Evolutionary conservation across 2,329 filamentous ascomycete species (phyloP).

Genomic region (Aspergillus quadricinctus): DNA sequence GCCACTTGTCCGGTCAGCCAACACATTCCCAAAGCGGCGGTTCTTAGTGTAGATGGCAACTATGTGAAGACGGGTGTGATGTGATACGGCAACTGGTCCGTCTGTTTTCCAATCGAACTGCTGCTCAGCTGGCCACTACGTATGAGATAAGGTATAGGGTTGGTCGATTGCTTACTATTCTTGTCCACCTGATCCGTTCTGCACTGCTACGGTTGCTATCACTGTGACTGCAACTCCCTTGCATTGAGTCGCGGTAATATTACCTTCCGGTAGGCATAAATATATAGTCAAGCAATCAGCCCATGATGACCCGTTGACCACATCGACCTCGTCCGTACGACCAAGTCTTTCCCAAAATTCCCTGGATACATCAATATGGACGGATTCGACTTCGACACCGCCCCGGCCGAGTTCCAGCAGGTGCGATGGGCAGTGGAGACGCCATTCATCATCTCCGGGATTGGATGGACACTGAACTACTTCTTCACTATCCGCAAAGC

Average conservation of each 20-base stretch:
- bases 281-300: background rate
- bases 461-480: constrained; percentile 3
- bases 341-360: background rate
- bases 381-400: constrained; percentile 1
- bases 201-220: background rate
- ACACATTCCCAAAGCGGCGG: background rate
- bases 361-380: background rate
- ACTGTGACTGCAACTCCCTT: background rate
- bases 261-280: background rate
- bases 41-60: background rate
- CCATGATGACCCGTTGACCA: background rate
- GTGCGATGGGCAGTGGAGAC: background rate
- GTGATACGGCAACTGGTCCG: background rate
- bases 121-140: background rate
- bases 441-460: background rate
- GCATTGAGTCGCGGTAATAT: background rate
- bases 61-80: background rate
- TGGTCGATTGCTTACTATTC: background rate
- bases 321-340: background rate
- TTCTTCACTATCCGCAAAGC: constrained; percentile 1
- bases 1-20: background rate
- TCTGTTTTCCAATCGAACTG: background rate
- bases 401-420: background rate
- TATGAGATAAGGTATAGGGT: background rate
- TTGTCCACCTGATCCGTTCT: background rate